A percentile compares a stretch with the other conserved stretches of the same genome.
Evolutionary conservation across 768 basidiomycete genomes (phyloP).

Genomic region (Rubroboletus pulcherrimus): DNA sequence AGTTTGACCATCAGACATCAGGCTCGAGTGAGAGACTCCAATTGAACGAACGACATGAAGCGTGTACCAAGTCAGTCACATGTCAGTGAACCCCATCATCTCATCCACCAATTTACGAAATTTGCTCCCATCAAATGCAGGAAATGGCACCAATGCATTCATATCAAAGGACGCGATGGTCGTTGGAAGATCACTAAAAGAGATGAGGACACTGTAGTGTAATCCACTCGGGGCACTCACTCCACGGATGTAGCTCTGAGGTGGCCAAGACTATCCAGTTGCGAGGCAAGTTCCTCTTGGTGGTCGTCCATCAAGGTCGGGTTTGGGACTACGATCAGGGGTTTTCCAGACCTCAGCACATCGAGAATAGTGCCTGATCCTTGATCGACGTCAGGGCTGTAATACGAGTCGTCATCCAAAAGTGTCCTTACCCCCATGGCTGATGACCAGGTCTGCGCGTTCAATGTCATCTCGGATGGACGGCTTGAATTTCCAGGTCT

Average conservation of each 20-base stretch:
- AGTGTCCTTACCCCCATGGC: slow-evolving; percentile 77
- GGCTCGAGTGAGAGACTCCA: neutral
- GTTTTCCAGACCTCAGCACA: slow-evolving; percentile 68
- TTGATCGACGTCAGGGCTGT: slow-evolving; percentile 29
- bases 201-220: slow-evolving; percentile 6
- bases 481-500: slow-evolving; percentile 72
- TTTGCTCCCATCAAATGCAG: slow-evolving; percentile 60
- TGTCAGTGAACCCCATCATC: slow-evolving; percentile 65
- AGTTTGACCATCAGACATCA: neutral
- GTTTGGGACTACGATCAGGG: slow-evolving; percentile 88
- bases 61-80: slow-evolving; percentile 22
- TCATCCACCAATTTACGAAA: slow-evolving; percentile 70
- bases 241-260: slow-evolving; percentile 51
- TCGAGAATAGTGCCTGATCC: slow-evolving; percentile 95
- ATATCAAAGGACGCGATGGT: slow-evolving; percentile 50
- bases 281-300: slow-evolving; percentile 81
- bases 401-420: neutral
- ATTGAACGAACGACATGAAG: slow-evolving; percentile 2
- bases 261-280: slow-evolving; percentile 56
- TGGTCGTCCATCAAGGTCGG: slow-evolving; percentile 87
- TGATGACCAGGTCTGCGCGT: slow-evolving; percentile 75
- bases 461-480: slow-evolving; percentile 64
- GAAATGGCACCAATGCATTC: slow-evolving; percentile 52
- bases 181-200: slow-evolving; percentile 48
- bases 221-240: slow-evolving; percentile 40